Evolutionary conservation across 2,329 filamentous ascomycete genomes (phyloP), one percentile per base, ranked within the genome.

Genomic region (Annulohypoxylon truncatum): DNA sequence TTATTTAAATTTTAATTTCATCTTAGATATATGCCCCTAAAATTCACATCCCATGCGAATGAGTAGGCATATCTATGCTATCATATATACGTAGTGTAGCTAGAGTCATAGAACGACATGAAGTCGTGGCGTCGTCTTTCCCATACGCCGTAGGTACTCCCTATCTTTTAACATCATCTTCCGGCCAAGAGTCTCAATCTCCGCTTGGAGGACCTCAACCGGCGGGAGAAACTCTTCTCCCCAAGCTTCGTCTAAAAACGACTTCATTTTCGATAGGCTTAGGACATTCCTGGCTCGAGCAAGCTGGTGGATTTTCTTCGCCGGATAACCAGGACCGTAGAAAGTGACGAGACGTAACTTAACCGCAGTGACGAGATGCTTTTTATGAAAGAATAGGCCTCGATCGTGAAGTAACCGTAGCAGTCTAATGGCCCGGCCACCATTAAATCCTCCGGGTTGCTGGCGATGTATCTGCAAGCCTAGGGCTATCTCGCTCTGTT

Each of bases 181-280:
- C 24, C n/a, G 64, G 48, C 64, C 61, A 20, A 53, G 73, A 42
- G 60, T 64, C n/a, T 71, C 66, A 13, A 80, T 70, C 2, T 73
- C 54, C 5, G 60, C 64, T 40, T 68, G 51, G 22, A 82, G 62
- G 46, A 73, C 60, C 1, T 73, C 57, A 6, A 77, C 18, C 0
- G 73, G 55, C 4, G 77, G 77, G 4, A 81, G 73, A 8, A 81
- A 60, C 5, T 73, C 69, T 8, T 56, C 57, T 13, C 74, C 78
- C 80, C 80, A 82, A 0, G 79, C 79, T 13, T 73, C 67, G 33
- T 82, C 78, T 38, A 79, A 76, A n/a, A 79, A 55, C 2, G 42
- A 58, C 70, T 79, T 80, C 61, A 79, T 78, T 42, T 79, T 71
- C 5, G 53, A 42, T 2, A 82, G 56, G 2, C 70, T 72, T 10